phyloP scores from a whole-genome alignment of 257 asterid species.

The Nicotiana noctiflora region DNA sequence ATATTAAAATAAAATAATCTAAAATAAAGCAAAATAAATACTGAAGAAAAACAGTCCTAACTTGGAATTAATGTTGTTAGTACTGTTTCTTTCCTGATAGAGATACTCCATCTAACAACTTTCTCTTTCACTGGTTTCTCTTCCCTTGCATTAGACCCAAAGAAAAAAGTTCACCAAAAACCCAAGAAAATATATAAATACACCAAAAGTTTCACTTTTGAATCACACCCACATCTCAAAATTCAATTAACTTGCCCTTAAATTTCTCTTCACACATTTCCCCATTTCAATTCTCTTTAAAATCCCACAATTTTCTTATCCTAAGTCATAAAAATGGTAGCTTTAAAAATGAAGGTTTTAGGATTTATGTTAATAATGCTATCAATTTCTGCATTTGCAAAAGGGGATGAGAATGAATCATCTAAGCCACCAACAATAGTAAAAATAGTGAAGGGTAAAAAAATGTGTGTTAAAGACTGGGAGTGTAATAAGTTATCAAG shows the following conservation, averaged over 20 bases:
- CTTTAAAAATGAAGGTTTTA: slow-evolving; percentile 16
- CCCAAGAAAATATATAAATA: neutral
- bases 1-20: too few species aligned
- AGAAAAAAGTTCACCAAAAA: slow-evolving; percentile 9
- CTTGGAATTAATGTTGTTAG: too few species aligned
- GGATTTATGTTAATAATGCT: slow-evolving; percentile 22
- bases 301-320: too few species aligned
- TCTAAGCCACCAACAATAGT: slow-evolving; percentile 32
- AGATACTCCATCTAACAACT: slow-evolving; percentile 25
- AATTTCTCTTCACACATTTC: neutral
- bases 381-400: slow-evolving; percentile 1
- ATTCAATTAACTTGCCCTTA: neutral
- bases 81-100: slow-evolving; percentile 9
- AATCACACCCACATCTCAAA: slow-evolving; percentile 1
- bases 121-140: neutral
- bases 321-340: slow-evolving; percentile 13
- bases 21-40: too few species aligned
- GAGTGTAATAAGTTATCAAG: slow-evolving; percentile 52
- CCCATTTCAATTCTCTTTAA: neutral
- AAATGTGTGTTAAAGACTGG: slow-evolving; percentile 63
- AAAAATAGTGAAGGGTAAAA: slow-evolving; percentile 57
- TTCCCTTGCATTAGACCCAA: slow-evolving; percentile 29
- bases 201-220: neutral
- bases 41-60: too few species aligned
- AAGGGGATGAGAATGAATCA: slow-evolving; percentile 20